phyloP scores from a whole-genome alignment of 441 rosid species.

The Rhodomyrtus psidioides region DNA sequence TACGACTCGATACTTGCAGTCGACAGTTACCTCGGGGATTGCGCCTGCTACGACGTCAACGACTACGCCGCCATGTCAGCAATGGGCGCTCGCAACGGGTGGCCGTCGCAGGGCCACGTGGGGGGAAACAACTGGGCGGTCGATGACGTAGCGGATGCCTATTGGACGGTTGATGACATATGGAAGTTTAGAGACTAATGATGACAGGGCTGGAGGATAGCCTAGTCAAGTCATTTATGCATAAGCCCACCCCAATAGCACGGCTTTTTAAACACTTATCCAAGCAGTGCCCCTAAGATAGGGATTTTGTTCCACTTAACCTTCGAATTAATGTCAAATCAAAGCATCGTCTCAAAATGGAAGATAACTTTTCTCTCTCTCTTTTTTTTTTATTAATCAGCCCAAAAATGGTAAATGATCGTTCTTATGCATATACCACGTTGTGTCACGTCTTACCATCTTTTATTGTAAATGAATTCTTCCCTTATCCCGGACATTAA shows the following conservation, averaged over 20 bases:
- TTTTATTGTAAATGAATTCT: not conserved
- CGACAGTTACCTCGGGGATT: slow-evolving; percentile 12
- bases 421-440: not conserved
- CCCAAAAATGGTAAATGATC: not conserved
- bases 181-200: slow-evolving; percentile 44
- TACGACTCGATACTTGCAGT: not conserved
- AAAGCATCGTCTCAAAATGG: no score
- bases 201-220: slow-evolving; percentile 9
- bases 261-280: not conserved
- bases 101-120: slow-evolving; percentile 12
- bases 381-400: not conserved
- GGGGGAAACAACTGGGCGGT: slow-evolving; percentile 11
- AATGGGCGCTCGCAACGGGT: slow-evolving; percentile 3
- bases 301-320: not conserved
- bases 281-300: not conserved
- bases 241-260: not conserved
- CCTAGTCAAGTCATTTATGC: not conserved
- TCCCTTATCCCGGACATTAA: not conserved
- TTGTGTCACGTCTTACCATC: not conserved
- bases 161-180: slow-evolving; percentile 49
- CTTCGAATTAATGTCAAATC: no score
- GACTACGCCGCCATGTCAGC: slow-evolving; percentile 13
- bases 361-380: no score
- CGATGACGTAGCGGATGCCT: slow-evolving; percentile 26
- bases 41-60: slow-evolving; percentile 28